These are phyloP conservation scores for Rhododendron ovatum DNA, from an alignment of 148 eudicot genomes.

Conservation along the genomic window DNA sequence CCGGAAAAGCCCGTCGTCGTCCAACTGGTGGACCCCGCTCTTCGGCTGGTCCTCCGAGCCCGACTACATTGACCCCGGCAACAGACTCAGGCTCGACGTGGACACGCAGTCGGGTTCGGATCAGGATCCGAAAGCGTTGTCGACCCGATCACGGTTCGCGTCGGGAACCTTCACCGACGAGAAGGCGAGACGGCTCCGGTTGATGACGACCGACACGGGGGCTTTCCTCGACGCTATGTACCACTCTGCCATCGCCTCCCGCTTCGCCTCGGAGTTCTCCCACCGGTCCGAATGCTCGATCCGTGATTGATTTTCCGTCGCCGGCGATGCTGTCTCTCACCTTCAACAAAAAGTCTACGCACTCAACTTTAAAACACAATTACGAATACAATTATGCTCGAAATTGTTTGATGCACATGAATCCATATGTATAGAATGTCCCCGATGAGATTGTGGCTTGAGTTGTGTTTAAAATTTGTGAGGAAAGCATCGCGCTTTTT, in stretches of 20 bases:
- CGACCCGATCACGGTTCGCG: constrained; percentile 12
- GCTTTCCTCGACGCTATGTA: constrained; percentile 40
- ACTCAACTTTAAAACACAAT: too few relatives aligned
- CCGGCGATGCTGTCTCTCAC: too few relatives aligned
- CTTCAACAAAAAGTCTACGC: neutral
- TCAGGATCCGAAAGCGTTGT: neutral
- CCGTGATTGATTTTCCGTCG: neutral
- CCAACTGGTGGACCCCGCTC: too few relatives aligned
- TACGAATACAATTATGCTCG: too few relatives aligned
- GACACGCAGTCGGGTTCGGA: neutral
- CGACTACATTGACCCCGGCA: too few relatives aligned
- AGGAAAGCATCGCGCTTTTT: too few relatives aligned
- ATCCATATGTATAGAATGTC: too few relatives aligned
- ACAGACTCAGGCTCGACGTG: neutral
- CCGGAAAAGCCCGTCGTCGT: neutral
- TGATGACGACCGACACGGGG: constrained; percentile 32
- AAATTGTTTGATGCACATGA: too few relatives aligned
- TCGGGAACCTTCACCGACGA: constrained; percentile 37
- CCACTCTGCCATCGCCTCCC: constrained; percentile 47
- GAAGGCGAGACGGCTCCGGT: constrained; percentile 40
- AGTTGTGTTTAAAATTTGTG: too few relatives aligned
- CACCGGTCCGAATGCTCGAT: neutral
- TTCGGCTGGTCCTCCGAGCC: too few relatives aligned
- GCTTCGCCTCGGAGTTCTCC: constrained; percentile 41
- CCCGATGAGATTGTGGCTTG: too few relatives aligned